Base-by-base conservation (phyloP, 2,329 filamentous ascomycete genomes). In the Teratosphaeria epicoccoides region DNA sequence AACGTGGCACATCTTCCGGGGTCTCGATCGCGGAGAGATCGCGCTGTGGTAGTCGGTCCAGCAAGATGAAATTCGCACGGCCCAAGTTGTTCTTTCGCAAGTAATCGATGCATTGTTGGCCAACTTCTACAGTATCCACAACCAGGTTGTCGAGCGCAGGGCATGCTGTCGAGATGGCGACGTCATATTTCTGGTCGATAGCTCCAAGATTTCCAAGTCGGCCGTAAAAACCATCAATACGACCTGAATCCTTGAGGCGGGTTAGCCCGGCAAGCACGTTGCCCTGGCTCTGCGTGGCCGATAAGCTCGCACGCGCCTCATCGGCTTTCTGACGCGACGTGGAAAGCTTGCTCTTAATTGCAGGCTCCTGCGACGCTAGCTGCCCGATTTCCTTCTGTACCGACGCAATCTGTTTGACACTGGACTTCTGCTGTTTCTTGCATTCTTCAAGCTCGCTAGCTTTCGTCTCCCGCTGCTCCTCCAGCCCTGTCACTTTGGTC, bases 111-210 rank as follows among this genome's bases (percentile, higher is more conserved):
- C 94, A 98, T 67, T 97, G 90, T 69, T 98, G 93, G 57, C 90
- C 93, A 53, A 89, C 87, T 63, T 97, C 93, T 12, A 97, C 91
- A 0, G 88, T 90, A 62, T 97, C 93, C 0, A 95, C 95, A 9
- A 98, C 91, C 70, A 98, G 90, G 65, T 97, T 95, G 69, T 98
- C 88, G 9, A 98, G 80, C 2, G 86, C 80, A 45, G 87, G 84
- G 60, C 93, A 97, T 10, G 93, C 94, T 0, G 93, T 98, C 0
- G 94, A 98, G 55, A 98, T 95, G n/a, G 93, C 93, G 43, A 98
- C 82, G 63, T 98, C 93, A 68, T 95, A 98, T 70, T 87, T 88
- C 66, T 87, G 79, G 63, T 98, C 90, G 59, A 98, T 98, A 0
- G 87, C 84, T 43, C 93, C 93, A 1, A 98, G 79, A 61, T 97